Base-by-base conservation (phyloP, 2,329 filamentous ascomycete species). In the Aureobasidium vineae region DNA sequence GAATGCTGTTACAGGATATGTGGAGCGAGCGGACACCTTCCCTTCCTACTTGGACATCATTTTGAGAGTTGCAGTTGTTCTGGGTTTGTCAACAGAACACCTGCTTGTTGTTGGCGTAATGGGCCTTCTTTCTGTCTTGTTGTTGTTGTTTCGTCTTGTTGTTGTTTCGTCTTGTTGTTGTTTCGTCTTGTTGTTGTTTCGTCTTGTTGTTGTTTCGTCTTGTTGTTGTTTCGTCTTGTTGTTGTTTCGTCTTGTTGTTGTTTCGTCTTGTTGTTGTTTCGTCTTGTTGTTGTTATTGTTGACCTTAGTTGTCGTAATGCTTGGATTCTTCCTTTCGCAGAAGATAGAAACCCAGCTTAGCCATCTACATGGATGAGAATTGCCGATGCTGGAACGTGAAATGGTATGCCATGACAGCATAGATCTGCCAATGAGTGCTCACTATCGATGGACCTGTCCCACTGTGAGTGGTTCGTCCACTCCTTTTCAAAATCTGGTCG, bases 341-440 rank as follows among this genome's bases (percentile, higher is more conserved):
- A 73, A 72, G 40, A 68, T 74, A 23, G 75, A 68, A 53, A 73
- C 80, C 63, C 72, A 72, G 23, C 71, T 80, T 6, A 76, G 72
- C 19, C 75, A 79, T 63, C 67, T 80, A 80, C 60, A 70, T 70
- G 19, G 74, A 74, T 0, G 50, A 72, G 0, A 71, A 76, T 23
- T 77, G 78, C 0, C 73, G 72, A 10, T 83, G 82, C 68, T 81
- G 78, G 75, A 82, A 77, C 0, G 47, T 81, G 43, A 81, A 81
- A 60, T 80, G 78, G 79, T 72, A 79, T 8, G 78, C 77, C 0
- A 72, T 79, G 26, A 73, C 77, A 4, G 75, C 79, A 8, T 82
- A 80, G 80, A 70, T 79, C 0, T 78, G 76, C 63, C 80, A 79
- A 3, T 81, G 79, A 77, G 74, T 74, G 16, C 79, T 79, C 2